Percentiles rank a stretch among this genome's conserved stretches.
Evolutionary conservation across 78 protist genomes (phyloP).

Genomic region (Capsaspora owczarzaki): DNA sequence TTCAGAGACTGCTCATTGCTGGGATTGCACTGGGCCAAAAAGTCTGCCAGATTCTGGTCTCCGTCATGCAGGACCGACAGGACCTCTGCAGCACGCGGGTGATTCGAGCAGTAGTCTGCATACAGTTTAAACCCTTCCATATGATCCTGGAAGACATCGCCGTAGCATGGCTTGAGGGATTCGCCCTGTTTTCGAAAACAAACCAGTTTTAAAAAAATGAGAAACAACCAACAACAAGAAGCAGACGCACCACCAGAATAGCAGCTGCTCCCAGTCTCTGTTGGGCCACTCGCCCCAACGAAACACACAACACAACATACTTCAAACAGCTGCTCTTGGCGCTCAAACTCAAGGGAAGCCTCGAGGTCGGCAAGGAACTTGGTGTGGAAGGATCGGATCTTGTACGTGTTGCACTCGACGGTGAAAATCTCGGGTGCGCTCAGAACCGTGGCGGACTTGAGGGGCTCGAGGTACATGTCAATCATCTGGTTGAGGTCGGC

Average conservation of each 20-base stretch:
- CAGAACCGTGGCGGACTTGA: neutral
- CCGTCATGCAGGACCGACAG: neutral
- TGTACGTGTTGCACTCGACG: neutral
- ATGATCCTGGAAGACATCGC: neutral
- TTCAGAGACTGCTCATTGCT: slow-evolving; percentile 2
- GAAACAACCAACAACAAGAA: no score
- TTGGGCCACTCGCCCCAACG: no score
- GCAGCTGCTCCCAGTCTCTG: no score
- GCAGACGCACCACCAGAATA: no score
- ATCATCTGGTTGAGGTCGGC: neutral
- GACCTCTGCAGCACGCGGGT: neutral
- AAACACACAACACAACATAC: no score
- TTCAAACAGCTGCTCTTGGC: no score
- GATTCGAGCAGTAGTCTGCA: neutral
- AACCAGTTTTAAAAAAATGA: no score
- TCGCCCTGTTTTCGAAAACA: no score
- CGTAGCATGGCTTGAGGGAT: no score
- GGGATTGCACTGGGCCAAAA: slow-evolving; percentile 8
- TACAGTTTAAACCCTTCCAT: neutral
- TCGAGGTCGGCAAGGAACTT: neutral
- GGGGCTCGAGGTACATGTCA: neutral
- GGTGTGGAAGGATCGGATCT: neutral
- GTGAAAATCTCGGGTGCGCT: neutral
- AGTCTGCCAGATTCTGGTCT: neutral
- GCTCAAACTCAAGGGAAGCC: no score